Conservation (phyloP, 2,329 filamentous ascomycete genomes). For the Aureobasidium sp. region DNA sequence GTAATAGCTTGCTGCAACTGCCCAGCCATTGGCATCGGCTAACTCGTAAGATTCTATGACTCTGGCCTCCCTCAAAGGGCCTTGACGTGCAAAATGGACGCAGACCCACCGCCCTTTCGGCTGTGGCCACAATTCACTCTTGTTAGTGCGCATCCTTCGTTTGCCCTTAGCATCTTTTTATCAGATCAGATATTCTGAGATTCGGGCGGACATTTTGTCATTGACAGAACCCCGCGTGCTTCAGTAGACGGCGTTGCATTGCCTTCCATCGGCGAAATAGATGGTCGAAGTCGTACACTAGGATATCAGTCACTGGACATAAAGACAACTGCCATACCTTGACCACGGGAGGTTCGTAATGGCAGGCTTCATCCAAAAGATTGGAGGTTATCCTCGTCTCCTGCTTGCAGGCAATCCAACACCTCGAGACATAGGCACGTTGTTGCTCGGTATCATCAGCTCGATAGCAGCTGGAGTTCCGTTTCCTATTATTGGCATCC, state of each 20-base stretch:
- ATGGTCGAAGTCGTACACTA: not conserved
- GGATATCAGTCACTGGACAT: not conserved
- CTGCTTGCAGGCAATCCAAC: slow-evolving; percentile 34
- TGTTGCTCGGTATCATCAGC: slow-evolving; percentile 15
- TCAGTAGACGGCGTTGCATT: not conserved
- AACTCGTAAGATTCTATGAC: slow-evolving; percentile 11
- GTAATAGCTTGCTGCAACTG: not conserved
- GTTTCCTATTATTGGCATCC: slow-evolving; percentile 56
- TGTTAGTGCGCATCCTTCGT: slow-evolving; percentile 1
- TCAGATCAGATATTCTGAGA: slow-evolving; percentile 2
- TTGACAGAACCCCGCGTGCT: not conserved
- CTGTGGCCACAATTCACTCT: not conserved
- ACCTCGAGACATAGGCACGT: slow-evolving; percentile 19
- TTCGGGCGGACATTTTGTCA: not conserved
- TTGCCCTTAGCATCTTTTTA: slow-evolving; percentile 3
- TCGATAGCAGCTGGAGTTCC: slow-evolving; percentile 55
- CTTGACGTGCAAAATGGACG: slow-evolving; percentile 2
- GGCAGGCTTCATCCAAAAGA: slow-evolving; percentile 24
- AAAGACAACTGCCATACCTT: not conserved
- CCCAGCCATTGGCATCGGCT: not conserved
- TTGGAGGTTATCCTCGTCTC: slow-evolving; percentile 31
- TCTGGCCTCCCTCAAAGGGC: not conserved
- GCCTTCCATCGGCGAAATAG: not conserved
- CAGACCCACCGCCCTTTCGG: not conserved
- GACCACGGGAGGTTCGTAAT: slow-evolving; percentile 20